Conservation (phyloP, 2,329 filamentous ascomycete genomes). For the Coniochaeta hoffmannii region DNA sequence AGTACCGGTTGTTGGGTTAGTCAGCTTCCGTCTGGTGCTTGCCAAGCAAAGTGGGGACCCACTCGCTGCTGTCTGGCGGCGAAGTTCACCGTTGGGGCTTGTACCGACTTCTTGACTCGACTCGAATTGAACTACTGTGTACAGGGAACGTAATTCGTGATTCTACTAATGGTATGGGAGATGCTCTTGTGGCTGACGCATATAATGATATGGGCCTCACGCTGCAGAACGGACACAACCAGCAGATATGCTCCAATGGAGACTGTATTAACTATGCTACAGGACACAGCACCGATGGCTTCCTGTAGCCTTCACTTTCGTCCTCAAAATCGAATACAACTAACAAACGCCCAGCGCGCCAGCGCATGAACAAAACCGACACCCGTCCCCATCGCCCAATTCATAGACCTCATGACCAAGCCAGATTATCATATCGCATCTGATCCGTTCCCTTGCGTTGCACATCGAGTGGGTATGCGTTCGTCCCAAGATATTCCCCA, state of each 20-base stretch:
- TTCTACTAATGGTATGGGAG: too few species aligned
- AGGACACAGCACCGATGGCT: neutral
- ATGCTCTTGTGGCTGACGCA: too few species aligned
- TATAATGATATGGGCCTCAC: too few species aligned
- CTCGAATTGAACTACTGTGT: too few species aligned
- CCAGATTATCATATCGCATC: constrained; percentile 12
- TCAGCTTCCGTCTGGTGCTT: neutral
- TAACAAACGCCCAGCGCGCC: neutral
- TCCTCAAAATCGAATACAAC: constrained; percentile 4
- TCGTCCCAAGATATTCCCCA: constrained; percentile 27
- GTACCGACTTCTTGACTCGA: too few species aligned
- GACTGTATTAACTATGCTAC: neutral
- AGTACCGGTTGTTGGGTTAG: neutral
- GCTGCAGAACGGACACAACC: neutral
- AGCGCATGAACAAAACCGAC: constrained; percentile 2
- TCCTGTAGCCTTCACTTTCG: neutral
- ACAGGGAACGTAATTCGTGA: too few species aligned
- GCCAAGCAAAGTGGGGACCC: neutral
- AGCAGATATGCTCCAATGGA: neutral
- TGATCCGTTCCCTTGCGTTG: constrained; percentile 7
- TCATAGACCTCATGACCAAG: constrained; percentile 14
- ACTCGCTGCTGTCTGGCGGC: too few species aligned
- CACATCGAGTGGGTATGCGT: neutral
- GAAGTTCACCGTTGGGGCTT: too few species aligned
- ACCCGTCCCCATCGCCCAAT: neutral